Base-by-base conservation (phyloP, 805 yeast genomes). In the Barnettozyma botsteinii region DNA sequence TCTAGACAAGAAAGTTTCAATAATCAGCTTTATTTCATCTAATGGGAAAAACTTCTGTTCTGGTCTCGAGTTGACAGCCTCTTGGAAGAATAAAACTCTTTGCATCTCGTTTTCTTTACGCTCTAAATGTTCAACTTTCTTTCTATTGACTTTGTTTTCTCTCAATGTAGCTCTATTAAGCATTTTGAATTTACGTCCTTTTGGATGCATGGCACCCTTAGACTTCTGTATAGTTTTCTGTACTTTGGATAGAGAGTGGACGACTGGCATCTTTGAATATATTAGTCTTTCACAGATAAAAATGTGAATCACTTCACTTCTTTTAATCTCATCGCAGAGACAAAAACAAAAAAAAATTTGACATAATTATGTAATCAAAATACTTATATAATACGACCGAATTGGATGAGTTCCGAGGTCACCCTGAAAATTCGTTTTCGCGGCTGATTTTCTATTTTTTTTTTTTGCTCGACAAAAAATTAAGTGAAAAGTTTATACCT, bases 101-200 rank as follows among this genome's bases (percentile, higher is more conserved):
- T 75, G 66, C 42, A 78, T 68, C 47, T 80, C 86, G 43, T 73
- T 70, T 36, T 75, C 73, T 53, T 75, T 79, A 48, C 76, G 75
- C 43, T 79, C 81, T 24, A 71, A 60, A 50, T 75, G 77, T 37
- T 69, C 70, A 18, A 69, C 60, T 56, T 83, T 85, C 57, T 73
- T 77, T 37, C 69, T 68, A 27, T 69, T 73, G 37, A 91, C 62
- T 58, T 84, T 85, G 36, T 70, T 71, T 47, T 89, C 94, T 60
- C 98, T 75, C 33, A 87, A 64, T 2, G 95, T 77, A n/a, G 97
- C 97, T 47, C 93, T 70, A 41, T 81, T 81, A 37, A 91, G 65
- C 57, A 83, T 86, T 61, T 82, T 82, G 60, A 87, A 83, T 61
- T 88, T 91, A 39, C 96, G 74, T 9, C 97, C 96, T 55, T 81